A percentile compares a stretch with the other conserved stretches of the same genome.
Evolutionary conservation across 2,329 filamentous ascomycete species (phyloP).

Genomic region (Berkeleyomyces rouxiae): DNA sequence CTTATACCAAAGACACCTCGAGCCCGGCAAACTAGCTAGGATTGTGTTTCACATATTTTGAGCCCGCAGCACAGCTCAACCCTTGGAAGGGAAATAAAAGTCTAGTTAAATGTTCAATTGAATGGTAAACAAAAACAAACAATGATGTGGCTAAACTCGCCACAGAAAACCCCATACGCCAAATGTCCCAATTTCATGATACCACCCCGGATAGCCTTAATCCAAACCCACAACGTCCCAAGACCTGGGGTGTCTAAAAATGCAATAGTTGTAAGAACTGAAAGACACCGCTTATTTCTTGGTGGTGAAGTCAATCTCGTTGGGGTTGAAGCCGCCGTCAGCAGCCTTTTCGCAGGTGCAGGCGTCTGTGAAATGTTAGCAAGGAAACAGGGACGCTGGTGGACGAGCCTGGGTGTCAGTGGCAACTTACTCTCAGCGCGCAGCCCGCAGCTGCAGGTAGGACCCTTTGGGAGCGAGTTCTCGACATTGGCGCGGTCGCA

Average conservation of each 20-base stretch:
- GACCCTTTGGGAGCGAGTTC: conserved; percentile 44
- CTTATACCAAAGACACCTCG: no score
- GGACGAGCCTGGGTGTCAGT: neutral
- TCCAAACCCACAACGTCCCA: neutral
- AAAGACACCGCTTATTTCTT: conserved; percentile 27
- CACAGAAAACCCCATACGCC: neutral
- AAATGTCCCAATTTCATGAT: neutral
- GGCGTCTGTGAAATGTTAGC: conserved; percentile 28
- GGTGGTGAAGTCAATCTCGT: conserved; percentile 81
- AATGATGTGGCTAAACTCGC: neutral
- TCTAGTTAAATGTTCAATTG: neutral
- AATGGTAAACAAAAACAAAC: neutral
- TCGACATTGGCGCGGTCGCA: conserved; percentile 57
- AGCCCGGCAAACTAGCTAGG: neutral
- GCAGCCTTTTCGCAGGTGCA: conserved; percentile 72
- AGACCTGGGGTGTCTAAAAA: neutral
- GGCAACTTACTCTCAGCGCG: conserved; percentile 46
- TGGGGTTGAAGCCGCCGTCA: conserved; percentile 43
- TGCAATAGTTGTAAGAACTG: neutral
- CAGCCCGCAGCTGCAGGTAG: conserved; percentile 61
- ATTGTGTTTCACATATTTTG: neutral
- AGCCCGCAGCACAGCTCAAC: neutral
- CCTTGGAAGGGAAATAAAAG: neutral
- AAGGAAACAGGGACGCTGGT: neutral
- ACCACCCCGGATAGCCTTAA: neutral